Evolutionary conservation across 108 stramenopile genomes (phyloP), one percentile per base, ranked within the genome.

Genomic region (Parmales sp.): DNA sequence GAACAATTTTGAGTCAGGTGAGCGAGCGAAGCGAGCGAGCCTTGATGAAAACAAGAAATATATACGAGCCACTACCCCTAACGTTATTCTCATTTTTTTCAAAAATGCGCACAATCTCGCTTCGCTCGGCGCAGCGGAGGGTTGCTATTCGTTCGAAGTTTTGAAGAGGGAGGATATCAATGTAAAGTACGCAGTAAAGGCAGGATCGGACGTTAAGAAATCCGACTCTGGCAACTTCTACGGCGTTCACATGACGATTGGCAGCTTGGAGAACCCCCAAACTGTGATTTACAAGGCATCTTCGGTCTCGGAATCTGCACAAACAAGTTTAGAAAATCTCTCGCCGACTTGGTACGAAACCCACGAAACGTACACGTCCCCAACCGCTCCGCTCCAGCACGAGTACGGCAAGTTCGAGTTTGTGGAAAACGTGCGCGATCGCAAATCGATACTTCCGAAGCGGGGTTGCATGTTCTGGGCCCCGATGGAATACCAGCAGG

Each of bases 41-140:
- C n/a, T n/a, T n/a, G n/a, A n/a, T n/a, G n/a, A n/a, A n/a, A n/a
- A n/a, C n/a, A n/a, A n/a, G n/a, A n/a, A n/a, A n/a, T n/a, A n/a
- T n/a, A n/a, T n/a, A n/a, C n/a, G n/a, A n/a, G n/a, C n/a, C n/a
- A n/a, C n/a, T n/a, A n/a, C n/a, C n/a, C n/a, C n/a, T n/a, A n/a
- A n/a, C n/a, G n/a, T n/a, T n/a, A n/a, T n/a, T n/a, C n/a, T n/a
- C n/a, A n/a, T n/a, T n/a, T n/a, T n/a, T n/a, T n/a, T n/a, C n/a
- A n/a, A n/a, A n/a, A n/a, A n/a, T n/a, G n/a, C n/a, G n/a, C n/a
- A n/a, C n/a, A n/a, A n/a, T n/a, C n/a, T n/a, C n/a, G n/a, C n/a
- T n/a, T n/a, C n/a, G n/a, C n/a, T 93, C 65, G 91, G 91, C 70
- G 86, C 84, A 60, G 90, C 91, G 2, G 94, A 95, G 83, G 94